phyloP scores from a whole-genome alignment of 1,284 basidiomycete genomes.

The Peniophora sp. region DNA sequence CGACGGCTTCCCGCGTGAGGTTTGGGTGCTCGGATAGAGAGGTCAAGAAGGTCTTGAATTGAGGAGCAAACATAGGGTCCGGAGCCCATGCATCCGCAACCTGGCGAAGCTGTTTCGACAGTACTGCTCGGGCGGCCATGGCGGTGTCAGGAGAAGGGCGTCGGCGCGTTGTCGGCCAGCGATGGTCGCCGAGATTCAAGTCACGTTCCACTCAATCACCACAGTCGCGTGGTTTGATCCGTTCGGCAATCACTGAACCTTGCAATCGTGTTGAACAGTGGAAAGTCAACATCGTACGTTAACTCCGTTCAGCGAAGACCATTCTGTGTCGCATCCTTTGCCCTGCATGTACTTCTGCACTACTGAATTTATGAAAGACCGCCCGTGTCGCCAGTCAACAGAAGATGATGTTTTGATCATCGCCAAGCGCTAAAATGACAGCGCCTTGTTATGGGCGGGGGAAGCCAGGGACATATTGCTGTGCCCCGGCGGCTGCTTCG shows the following conservation, averaged over 20 bases:
- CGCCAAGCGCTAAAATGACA: background rate
- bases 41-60: conserved; percentile 55
- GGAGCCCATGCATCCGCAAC: conserved; percentile 53
- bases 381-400: too few species aligned
- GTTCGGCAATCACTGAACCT: too few species aligned
- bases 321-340: too few species aligned
- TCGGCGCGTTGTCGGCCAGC: background rate
- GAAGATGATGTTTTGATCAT: background rate
- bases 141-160: background rate
- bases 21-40: conserved; percentile 61
- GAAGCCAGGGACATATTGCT: background rate
- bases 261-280: too few species aligned
- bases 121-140: conserved; percentile 28
- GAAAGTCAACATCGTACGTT: too few species aligned
- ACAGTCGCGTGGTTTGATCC: too few species aligned
- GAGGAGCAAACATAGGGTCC: conserved; percentile 70
- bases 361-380: too few species aligned
- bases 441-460: background rate
- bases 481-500: background rate
- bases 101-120: conserved; percentile 39
- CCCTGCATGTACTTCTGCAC: too few species aligned
- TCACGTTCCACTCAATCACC: too few species aligned
- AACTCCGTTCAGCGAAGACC: too few species aligned
- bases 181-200: background rate
- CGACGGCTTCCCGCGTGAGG: conserved; percentile 50